A percentile compares a stretch with the other conserved stretches of the same genome.
Evolutionary conservation across 2,329 filamentous ascomycete species (phyloP).

Genomic region (Ascochyta fabae): DNA sequence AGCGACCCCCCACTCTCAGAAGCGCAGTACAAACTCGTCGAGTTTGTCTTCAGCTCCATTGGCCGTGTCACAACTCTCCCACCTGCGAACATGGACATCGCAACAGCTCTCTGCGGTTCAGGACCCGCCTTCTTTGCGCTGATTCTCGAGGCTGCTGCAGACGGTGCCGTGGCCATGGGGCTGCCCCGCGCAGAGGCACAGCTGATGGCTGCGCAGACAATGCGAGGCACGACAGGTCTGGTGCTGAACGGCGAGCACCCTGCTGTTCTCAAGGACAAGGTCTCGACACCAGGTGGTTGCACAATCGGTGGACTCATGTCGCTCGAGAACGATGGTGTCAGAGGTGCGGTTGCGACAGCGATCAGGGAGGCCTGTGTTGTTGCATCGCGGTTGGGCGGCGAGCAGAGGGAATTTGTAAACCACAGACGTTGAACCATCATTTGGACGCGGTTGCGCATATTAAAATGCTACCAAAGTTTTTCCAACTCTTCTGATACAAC

Average conservation of each 20-base stretch:
- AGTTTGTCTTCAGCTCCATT: slow-evolving; percentile 78
- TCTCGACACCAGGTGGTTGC: slow-evolving; percentile 78
- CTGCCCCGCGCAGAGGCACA: slow-evolving; percentile 74
- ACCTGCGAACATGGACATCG: slow-evolving; percentile 71
- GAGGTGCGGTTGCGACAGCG: slow-evolving; percentile 70
- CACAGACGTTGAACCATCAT: slow-evolving; percentile 43
- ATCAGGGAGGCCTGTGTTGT: slow-evolving; percentile 74
- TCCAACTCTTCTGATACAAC: too few species aligned
- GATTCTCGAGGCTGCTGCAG: slow-evolving; percentile 75
- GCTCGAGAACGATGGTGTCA: slow-evolving; percentile 74
- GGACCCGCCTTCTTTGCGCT: slow-evolving; percentile 79
- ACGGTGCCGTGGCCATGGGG: slow-evolving; percentile 81
- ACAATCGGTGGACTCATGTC: slow-evolving; percentile 77
- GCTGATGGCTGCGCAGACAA: slow-evolving; percentile 79
- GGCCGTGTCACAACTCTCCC: slow-evolving; percentile 74
- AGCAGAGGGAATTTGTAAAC: slow-evolving; percentile 55
- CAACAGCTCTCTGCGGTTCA: slow-evolving; percentile 75
- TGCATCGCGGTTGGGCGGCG: slow-evolving; percentile 69
- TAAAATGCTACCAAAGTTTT: neutral
- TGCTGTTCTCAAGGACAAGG: slow-evolving; percentile 75
- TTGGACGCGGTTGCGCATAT: neutral
- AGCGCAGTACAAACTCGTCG: slow-evolving; percentile 64
- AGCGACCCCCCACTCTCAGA: slow-evolving; percentile 64
- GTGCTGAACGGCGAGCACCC: slow-evolving; percentile 77
- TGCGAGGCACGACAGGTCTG: slow-evolving; percentile 74